Conservation (phyloP, 192 early-diverging fungal species). For the Coemansia sp. region DNA sequence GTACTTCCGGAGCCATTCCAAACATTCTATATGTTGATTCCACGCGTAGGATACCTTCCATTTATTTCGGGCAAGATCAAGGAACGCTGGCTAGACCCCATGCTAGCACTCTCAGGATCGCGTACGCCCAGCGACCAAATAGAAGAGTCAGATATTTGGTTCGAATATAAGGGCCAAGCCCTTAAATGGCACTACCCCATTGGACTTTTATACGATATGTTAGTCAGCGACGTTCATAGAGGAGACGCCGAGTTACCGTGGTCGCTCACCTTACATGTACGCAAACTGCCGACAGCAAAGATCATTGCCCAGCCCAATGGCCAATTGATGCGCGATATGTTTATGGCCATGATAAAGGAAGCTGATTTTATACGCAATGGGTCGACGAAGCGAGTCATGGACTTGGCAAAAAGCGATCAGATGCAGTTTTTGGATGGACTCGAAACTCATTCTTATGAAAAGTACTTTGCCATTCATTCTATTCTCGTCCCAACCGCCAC, state of each 20-base stretch:
- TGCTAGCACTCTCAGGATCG: constrained; percentile 34
- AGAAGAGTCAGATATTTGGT: constrained; percentile 68
- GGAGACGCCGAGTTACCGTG: constrained; percentile 65
- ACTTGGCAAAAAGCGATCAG: constrained; percentile 80
- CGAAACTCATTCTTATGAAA: constrained; percentile 46
- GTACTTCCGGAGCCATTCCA: constrained; percentile 54
- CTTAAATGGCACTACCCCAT: constrained; percentile 91
- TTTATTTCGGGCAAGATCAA: constrained; percentile 31
- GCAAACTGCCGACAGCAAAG: constrained; percentile 70
- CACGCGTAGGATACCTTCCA: constrained; percentile 46
- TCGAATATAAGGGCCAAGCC: constrained; percentile 68
- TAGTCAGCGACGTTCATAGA: constrained; percentile 13
- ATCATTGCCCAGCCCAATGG: constrained; percentile 63
- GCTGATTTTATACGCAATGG: constrained; percentile 83
- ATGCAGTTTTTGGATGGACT: constrained; percentile 78
- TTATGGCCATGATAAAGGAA: constrained; percentile 90
- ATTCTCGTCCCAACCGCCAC: constrained; percentile 23
- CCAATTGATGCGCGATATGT: constrained; percentile 71
- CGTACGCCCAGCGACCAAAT: constrained; percentile 7
- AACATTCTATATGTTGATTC: constrained; percentile 48
- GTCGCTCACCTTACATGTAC: constrained; percentile 76
- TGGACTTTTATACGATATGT: constrained; percentile 79
- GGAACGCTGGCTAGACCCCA: constrained; percentile 51
- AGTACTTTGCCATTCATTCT: constrained; percentile 49
- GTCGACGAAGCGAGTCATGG: constrained; percentile 84